Conservation (phyloP, 148 eudicot genomes). For the Rhododendron williamsianum region DNA sequence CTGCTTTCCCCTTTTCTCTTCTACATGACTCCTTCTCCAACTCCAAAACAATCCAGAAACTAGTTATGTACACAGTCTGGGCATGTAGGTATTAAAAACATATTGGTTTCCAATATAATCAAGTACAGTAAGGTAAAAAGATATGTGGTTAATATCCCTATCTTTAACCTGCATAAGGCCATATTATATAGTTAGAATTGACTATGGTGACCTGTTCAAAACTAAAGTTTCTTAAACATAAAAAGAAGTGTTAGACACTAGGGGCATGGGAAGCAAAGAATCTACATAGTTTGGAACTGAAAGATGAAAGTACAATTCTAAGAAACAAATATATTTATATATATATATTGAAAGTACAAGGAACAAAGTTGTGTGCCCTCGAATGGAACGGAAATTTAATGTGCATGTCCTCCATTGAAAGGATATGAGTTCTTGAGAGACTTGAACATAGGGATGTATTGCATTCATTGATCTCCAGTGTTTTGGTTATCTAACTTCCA, state of each 20-base stretch:
- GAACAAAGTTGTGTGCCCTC: not conserved
- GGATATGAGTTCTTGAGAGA: not conserved
- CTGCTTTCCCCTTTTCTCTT: not conserved
- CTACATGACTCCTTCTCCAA: not conserved
- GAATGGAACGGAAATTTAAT: not conserved
- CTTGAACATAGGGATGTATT: not conserved
- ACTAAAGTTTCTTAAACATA: not conserved
- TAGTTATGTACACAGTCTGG: not conserved
- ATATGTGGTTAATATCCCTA: not conserved
- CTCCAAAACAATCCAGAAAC: not conserved
- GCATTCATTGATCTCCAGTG: not conserved
- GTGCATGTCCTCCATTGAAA: not conserved
- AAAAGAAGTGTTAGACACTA: not conserved
- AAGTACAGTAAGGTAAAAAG: not conserved
- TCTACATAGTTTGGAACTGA: not conserved
- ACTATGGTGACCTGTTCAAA: not conserved
- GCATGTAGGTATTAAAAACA: not conserved
- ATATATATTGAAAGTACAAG: too few species aligned
- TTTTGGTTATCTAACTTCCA: not conserved
- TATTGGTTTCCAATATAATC: not conserved
- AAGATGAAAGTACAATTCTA: not conserved
- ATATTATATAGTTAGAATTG: not conserved
- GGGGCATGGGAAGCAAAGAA: slow-evolving; percentile 1
- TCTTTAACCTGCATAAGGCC: not conserved
- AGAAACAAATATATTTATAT: not conserved